These are phyloP conservation scores for Mycena galopus DNA, from an alignment of 768 basidiomycete genomes.

Conservation along the genomic window DNA sequence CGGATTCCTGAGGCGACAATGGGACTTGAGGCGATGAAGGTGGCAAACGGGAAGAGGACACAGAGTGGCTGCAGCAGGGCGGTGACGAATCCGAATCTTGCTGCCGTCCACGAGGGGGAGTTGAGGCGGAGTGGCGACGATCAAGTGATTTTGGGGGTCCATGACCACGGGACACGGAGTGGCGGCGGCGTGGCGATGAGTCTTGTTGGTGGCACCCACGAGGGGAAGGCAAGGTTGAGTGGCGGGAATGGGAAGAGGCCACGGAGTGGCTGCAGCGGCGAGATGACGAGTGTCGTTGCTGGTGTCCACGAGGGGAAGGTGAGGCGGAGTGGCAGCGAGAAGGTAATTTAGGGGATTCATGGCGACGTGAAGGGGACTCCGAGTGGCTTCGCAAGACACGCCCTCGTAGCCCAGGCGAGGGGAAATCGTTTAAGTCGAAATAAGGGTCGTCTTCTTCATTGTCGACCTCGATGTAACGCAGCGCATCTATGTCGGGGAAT, in stretches of 20 bases:
- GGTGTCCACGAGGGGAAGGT: no score
- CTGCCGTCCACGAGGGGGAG: neutral
- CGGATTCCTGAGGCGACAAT: no score
- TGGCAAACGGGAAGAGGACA: neutral
- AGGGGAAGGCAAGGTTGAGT: neutral
- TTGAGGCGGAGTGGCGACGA: neutral
- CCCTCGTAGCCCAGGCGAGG: no score
- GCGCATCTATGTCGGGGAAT: no score
- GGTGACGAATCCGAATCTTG: neutral
- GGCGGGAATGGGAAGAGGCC: neutral
- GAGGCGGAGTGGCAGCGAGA: no score
- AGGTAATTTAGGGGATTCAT: neutral
- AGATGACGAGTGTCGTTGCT: no score
- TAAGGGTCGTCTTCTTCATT: slow-evolving; percentile 4
- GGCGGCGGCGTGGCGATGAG: no score
- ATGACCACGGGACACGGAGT: no score
- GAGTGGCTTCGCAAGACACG: no score
- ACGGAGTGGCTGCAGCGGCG: neutral
- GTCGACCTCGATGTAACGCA: neutral
- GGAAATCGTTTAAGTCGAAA: neutral
- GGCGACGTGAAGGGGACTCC: neutral
- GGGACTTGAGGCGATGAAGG: no score
- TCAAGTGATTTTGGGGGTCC: no score
- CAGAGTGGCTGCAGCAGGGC: neutral
- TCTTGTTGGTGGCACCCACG: no score